phyloP scores from a whole-genome alignment of 495 filamentous ascomycete genomes.

The Talaromyces liani region DNA sequence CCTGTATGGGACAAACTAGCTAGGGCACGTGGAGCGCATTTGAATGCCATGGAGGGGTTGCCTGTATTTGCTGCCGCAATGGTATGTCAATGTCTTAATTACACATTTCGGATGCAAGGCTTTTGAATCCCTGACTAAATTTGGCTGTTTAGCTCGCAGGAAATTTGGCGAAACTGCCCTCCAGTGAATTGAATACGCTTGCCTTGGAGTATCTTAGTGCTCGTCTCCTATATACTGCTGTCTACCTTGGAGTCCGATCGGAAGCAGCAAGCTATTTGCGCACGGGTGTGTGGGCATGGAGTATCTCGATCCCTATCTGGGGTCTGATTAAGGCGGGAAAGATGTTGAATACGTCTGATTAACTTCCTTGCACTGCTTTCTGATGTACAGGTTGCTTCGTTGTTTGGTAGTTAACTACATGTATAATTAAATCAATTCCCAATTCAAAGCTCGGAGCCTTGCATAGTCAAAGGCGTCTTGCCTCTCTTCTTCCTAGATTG shows the following conservation, averaged over 20 bases:
- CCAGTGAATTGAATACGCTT: constrained; percentile 18
- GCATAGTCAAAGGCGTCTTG: constrained; percentile 3
- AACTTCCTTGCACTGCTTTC: not conserved
- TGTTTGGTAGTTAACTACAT: not conserved
- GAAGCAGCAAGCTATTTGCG: constrained; percentile 19
- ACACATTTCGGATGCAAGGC: not conserved
- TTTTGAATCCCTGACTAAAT: not conserved
- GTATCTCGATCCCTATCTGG: constrained; percentile 20
- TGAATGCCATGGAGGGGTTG: constrained; percentile 23
- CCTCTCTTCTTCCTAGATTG: constrained; percentile 22
- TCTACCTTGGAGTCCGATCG: constrained; percentile 19
- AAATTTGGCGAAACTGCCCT: constrained; percentile 19
- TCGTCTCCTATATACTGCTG: constrained; percentile 17
- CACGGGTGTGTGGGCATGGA: constrained; percentile 22
- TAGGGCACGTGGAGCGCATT: constrained; percentile 18
- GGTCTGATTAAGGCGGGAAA: constrained; percentile 16
- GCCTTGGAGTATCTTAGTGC: constrained; percentile 18
- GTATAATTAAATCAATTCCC: not conserved
- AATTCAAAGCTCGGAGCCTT: not conserved
- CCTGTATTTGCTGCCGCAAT: constrained; percentile 24
- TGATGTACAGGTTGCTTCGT: too few relatives aligned
- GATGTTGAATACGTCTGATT: constrained; percentile 7
- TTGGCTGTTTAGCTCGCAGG: constrained; percentile 15
- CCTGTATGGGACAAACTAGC: constrained; percentile 21
- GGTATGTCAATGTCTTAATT: constrained; percentile 8